Percentiles rank a stretch among this genome's conserved stretches.
These are phyloP conservation scores for Coriolopsis trogii DNA, from an alignment of 1,284 basidiomycete species.

Conservation along the genomic window DNA sequence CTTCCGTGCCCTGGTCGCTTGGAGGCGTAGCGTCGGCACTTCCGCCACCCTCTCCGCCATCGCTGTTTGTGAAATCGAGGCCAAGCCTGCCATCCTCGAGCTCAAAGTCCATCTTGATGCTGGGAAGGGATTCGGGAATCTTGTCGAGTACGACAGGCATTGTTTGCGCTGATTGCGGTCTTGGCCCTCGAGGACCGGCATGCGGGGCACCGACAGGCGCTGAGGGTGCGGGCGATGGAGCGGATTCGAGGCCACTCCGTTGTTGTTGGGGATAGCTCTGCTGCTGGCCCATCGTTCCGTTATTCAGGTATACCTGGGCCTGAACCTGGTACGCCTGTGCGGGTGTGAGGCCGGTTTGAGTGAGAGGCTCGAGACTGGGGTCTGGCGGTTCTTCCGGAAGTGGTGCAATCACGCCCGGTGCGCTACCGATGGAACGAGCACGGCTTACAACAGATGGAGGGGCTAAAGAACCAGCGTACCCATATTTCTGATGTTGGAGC, in stretches of 20 bases:
- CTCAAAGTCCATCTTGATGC: constrained; percentile 57
- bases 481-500: constrained; percentile 28
- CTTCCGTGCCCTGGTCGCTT: constrained; percentile 44
- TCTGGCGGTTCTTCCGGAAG: constrained; percentile 61
- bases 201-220: constrained; percentile 9
- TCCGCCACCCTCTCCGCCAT: constrained; percentile 34
- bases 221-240: constrained; percentile 11
- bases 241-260: constrained; percentile 1
- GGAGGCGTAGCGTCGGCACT: constrained; percentile 31
- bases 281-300: constrained; percentile 31
- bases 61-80: constrained; percentile 53
- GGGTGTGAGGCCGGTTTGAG: constrained; percentile 62
- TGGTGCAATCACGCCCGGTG: constrained; percentile 49
- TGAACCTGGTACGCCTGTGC: constrained; percentile 82
- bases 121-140: constrained; percentile 34
- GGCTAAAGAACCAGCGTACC: constrained; percentile 35
- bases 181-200: constrained; percentile 18
- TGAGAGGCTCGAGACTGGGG: constrained; percentile 47
- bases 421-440: constrained; percentile 54
- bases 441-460: constrained; percentile 46
- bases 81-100: constrained; percentile 52
- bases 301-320: constrained; percentile 63
- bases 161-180: constrained; percentile 16
- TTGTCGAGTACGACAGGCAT: constrained; percentile 16
- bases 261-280: constrained; percentile 15